Percentiles rank a stretch among this genome's conserved stretches.
Evolutionary conservation across 2,329 filamentous ascomycete species (phyloP).

Genomic region (Colletotrichum sp.): DNA sequence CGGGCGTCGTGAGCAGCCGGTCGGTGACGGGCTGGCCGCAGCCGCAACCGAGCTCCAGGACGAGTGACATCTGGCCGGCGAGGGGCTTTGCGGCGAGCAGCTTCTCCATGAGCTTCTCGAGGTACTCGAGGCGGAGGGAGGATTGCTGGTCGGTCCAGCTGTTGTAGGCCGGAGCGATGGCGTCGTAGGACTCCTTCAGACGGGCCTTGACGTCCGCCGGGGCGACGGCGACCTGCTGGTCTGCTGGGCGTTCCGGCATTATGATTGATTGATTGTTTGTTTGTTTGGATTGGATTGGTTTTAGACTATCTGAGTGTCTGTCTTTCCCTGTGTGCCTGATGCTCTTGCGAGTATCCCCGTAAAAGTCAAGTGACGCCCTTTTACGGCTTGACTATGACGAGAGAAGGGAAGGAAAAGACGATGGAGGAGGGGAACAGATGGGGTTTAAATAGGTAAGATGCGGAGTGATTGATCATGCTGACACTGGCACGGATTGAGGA

Average conservation of each 20-base stretch:
- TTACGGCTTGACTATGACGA: neutral
- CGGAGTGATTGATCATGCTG: neutral
- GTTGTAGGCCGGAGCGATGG: conserved; percentile 44
- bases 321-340: neutral
- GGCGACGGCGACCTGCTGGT: neutral
- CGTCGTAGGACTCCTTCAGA: conserved; percentile 42
- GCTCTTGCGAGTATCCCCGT: neutral
- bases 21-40: conserved; percentile 40
- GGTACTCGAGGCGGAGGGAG: conserved; percentile 35
- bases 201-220: conserved; percentile 39
- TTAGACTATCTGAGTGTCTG: neutral
- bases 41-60: conserved; percentile 50
- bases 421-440: neutral
- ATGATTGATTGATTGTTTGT: neutral
- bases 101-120: conserved; percentile 33
- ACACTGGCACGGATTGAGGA: neutral
- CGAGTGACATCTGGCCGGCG: conserved; percentile 13
- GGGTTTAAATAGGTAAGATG: neutral
- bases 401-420: fast-evolving
- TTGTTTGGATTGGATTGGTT: neutral
- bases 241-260: neutral
- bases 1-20: conserved; percentile 33
- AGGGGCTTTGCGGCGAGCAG: conserved; percentile 22
- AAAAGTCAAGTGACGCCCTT: neutral
- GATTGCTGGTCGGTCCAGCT: conserved; percentile 40